Percentiles rank a stretch among this genome's conserved stretches.
Conservation (phyloP, 1,284 basidiomycete genomes). For the Tylopilus microsporus region DNA sequence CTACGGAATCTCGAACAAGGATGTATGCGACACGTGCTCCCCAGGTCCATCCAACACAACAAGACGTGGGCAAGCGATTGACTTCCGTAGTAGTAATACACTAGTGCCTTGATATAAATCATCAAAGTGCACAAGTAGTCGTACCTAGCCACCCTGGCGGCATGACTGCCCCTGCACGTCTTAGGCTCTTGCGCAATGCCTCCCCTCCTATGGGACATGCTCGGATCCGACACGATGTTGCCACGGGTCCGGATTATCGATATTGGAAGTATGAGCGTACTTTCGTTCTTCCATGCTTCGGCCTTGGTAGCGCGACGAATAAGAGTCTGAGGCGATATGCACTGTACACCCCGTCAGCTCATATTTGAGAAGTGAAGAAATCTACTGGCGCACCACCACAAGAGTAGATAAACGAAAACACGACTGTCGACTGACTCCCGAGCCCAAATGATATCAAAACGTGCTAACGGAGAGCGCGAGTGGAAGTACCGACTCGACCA, state of each 20-base stretch:
- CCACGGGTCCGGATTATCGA: background rate
- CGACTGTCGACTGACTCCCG: too few relatives aligned
- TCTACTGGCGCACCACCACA: too few relatives aligned
- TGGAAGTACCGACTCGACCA: too few relatives aligned
- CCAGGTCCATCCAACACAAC: too few relatives aligned
- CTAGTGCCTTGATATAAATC: background rate
- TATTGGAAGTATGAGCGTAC: background rate
- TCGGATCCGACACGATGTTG: background rate
- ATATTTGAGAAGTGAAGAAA: too few relatives aligned
- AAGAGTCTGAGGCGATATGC: background rate
- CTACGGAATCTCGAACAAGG: too few relatives aligned
- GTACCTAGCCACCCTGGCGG: background rate
- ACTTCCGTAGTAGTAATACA: background rate
- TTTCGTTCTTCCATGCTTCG: constrained; percentile 1
- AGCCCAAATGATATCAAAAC: too few relatives aligned
- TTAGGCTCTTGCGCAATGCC: background rate
- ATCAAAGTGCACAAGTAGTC: background rate
- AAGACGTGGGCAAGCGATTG: background rate
- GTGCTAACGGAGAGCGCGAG: too few relatives aligned
- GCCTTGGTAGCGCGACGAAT: constrained; percentile 2
- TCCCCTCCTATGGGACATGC: background rate
- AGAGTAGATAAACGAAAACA: too few relatives aligned
- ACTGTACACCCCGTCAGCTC: background rate
- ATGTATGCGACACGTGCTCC: too few relatives aligned
- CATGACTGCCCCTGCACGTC: background rate